Base-by-base conservation (phyloP, 768 basidiomycete genomes). In the Strobilomyces dryophilus region DNA sequence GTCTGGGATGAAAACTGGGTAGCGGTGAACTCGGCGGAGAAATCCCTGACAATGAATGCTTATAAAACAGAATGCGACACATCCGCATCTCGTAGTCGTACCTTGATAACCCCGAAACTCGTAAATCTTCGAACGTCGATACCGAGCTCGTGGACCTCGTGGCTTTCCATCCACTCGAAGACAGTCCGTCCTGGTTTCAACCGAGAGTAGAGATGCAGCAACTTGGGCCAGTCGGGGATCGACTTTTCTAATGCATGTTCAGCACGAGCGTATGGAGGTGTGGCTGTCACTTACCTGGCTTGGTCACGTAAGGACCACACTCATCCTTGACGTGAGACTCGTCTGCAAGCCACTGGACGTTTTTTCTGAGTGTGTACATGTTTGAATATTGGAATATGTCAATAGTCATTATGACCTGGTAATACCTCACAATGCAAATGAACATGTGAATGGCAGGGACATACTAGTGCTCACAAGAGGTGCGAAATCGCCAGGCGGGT, bases 371-470 rank as follows among this genome's bases (percentile, higher is more conserved):
- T 1, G 92, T 93, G 66, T 99, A 99, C 85, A 95, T 92, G 69
- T 98, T 98, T 15, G 93, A 93, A 68, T 88, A 95, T 68, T 97
- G 95, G 68, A 99, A 99, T 41, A 98, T 92, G 72, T 99, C 97
- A 50, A 95, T 84, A 57, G 85, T 89, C 89, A 98, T 93, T 58
- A 97, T 84, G 39, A 95, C 93, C 73, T 97, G 92, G 66, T 98
- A 98, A 64, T 93, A 97, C 41, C 92, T 95, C 57, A n/a, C 24
- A 42, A 17, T 52, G 27, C 21, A 24, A 41, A 35, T 51, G 31
- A 63, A 58, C 5, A 37, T 50, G 43, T 40, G 35, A 36, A n/a
- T 27, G 17, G 26, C 40, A 21, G 11, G 20, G 24, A 34, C 26
- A 50, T 12, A n/a, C 36, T 14, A 40, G 18, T 1, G 56, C 88